These are phyloP conservation scores for Ascochyta pisi DNA, from an alignment of 2,329 filamentous ascomycete genomes.

Conservation along the genomic window DNA sequence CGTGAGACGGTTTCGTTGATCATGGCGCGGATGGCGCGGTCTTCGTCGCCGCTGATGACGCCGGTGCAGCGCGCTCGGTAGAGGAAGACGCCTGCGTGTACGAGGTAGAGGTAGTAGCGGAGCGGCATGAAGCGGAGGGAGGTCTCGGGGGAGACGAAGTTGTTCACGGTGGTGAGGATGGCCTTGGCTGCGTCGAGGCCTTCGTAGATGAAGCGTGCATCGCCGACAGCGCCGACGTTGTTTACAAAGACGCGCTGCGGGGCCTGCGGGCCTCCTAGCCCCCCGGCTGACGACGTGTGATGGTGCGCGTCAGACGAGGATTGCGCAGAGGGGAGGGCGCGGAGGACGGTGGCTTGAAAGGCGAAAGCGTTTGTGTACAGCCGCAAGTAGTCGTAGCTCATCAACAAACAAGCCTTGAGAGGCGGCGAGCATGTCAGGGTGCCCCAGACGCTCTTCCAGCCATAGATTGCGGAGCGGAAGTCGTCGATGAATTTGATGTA, in stretches of 20 bases:
- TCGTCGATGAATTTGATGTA: slow-evolving; percentile 80
- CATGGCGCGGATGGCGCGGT: slow-evolving; percentile 55
- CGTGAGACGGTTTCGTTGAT: slow-evolving; percentile 55
- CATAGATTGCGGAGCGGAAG: slow-evolving; percentile 71
- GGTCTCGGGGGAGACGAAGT: slow-evolving; percentile 57
- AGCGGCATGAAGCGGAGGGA: slow-evolving; percentile 57
- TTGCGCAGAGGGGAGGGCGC: slow-evolving; percentile 48
- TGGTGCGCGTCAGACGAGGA: slow-evolving; percentile 13
- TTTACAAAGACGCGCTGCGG: slow-evolving; percentile 57
- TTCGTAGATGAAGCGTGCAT: slow-evolving; percentile 59
- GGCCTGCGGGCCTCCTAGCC: slow-evolving; percentile 3
- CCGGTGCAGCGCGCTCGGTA: slow-evolving; percentile 57
- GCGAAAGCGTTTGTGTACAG: slow-evolving; percentile 79
- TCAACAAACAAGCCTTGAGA: slow-evolving; percentile 70
- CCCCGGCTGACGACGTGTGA: not conserved
- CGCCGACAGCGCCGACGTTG: slow-evolving; percentile 57
- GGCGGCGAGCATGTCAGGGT: slow-evolving; percentile 69
- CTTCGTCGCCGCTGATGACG: slow-evolving; percentile 56
- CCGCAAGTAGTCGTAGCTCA: slow-evolving; percentile 75
- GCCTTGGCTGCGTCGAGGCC: slow-evolving; percentile 58
- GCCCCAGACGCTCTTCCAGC: slow-evolving; percentile 75
- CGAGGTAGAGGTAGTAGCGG: slow-evolving; percentile 57
- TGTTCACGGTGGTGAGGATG: slow-evolving; percentile 58
- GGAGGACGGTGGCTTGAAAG: slow-evolving; percentile 71
- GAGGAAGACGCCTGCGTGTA: slow-evolving; percentile 58